Evolutionary conservation across 2,329 filamentous ascomycete species (phyloP).

Genomic region (Fusarium torulosum): DNA sequence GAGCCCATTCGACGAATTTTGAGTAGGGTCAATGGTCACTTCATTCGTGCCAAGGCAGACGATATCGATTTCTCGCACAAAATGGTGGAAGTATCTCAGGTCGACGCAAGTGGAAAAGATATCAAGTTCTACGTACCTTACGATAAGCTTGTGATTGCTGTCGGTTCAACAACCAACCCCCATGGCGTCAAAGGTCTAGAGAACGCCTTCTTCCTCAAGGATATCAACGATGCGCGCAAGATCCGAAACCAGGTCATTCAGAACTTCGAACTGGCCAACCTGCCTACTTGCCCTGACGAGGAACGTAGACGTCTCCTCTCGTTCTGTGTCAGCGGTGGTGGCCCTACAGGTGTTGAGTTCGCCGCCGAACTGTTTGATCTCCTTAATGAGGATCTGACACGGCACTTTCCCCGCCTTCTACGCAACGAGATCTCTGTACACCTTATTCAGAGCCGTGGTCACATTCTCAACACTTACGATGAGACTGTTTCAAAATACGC

Average conservation of each 20-base stretch:
- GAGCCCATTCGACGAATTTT: conserved; percentile 93
- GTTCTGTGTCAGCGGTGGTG: conserved; percentile 95
- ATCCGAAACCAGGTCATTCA: conserved; percentile 90
- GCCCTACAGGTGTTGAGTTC: conserved; percentile 80
- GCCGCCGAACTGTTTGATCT: conserved; percentile 96
- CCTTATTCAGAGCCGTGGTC: conserved; percentile 91
- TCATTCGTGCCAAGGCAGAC: conserved; percentile 86
- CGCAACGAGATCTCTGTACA: conserved; percentile 98
- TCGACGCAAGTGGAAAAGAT: conserved; percentile 77
- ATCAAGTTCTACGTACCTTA: conserved; percentile 93
- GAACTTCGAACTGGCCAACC: conserved; percentile 89
- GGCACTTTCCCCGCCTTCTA: conserved; percentile 87
- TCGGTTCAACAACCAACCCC: conserved; percentile 92
- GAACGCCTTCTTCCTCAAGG: conserved; percentile 94
- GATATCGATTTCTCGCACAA: conserved; percentile 94
- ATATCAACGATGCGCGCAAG: conserved; percentile 89
- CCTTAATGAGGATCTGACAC: conserved; percentile 90
- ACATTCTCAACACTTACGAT: conserved; percentile 98
- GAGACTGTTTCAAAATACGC: conserved; percentile 93
- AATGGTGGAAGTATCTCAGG: conserved; percentile 85
- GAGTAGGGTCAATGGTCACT: conserved; percentile 83
- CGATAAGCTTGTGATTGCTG: conserved; percentile 93
- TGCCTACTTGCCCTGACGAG: conserved; percentile 92
- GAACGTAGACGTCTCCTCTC: conserved; percentile 90
- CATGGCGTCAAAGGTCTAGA: conserved; percentile 96